A percentile compares a stretch with the other conserved stretches of the same genome.
These are phyloP conservation scores for Pseudogymnoascus sp. DNA, from an alignment of 2,329 filamentous ascomycete species.

Conservation along the genomic window DNA sequence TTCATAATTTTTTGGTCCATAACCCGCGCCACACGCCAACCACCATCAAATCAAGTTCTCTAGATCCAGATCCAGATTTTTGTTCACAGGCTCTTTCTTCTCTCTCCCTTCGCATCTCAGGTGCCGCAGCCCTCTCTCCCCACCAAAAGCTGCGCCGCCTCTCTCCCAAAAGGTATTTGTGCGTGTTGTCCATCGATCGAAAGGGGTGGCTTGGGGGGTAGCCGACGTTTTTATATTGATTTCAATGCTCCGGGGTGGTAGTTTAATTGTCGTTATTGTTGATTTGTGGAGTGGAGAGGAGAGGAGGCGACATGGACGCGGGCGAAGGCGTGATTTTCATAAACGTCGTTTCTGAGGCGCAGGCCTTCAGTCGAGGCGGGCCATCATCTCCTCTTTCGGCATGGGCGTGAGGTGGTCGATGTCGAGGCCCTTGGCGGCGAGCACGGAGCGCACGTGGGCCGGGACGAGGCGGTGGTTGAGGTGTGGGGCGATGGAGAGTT, in stretches of 20 bases:
- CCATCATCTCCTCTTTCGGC: conserved; percentile 94
- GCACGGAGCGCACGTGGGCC: conserved; percentile 66
- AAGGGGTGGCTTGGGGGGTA: background rate
- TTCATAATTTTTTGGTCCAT: background rate
- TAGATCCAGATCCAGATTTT: background rate
- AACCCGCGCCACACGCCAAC: background rate
- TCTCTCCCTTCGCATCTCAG: background rate
- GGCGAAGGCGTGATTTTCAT: background rate
- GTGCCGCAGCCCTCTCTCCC: background rate
- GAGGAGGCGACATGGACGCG: background rate
- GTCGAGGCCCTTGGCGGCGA: conserved; percentile 75
- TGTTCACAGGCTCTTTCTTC: background rate
- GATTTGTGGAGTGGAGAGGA: background rate
- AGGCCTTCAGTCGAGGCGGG: conserved; percentile 76
- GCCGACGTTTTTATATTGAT: background rate
- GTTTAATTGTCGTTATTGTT: background rate
- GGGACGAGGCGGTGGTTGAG: conserved; percentile 88
- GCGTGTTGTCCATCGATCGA: background rate
- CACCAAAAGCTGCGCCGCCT: background rate
- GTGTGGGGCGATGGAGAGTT: conserved; percentile 89
- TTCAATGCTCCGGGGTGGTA: background rate
- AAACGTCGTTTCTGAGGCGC: background rate
- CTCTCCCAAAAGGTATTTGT: background rate
- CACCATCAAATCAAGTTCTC: background rate
- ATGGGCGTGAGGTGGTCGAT: conserved; percentile 91